Base-by-base conservation (phyloP, 2,329 filamentous ascomycete genomes). In the Pseudocercospora macadamiae region DNA sequence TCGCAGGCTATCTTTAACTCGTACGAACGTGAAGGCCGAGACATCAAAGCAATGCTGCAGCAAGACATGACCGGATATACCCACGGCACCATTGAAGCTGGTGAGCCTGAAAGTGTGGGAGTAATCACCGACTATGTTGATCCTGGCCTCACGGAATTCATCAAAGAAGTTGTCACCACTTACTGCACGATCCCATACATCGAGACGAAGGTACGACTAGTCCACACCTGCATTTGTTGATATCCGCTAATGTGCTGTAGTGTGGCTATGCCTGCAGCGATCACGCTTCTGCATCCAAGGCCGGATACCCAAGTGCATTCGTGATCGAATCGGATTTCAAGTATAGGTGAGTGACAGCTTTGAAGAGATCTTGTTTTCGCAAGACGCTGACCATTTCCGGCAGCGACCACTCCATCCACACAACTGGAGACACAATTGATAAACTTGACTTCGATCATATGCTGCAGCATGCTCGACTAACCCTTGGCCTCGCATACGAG, bases 11-110 rank as follows among this genome's bases (percentile, higher is more conserved):
- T 97, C 74, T 97, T 97, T 80, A 82, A 84, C 51, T 79, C 84
- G 6, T 97, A 97, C 71, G 87, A 90, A 75, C 86, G 87, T 73
- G 76, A 84, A 19, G 82, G 83, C 28, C 84, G 88, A 23, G 86
- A 93, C 65, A 83, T 97, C 74, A 96, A 93, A 78, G 93, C 93
- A 30, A 97, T 97, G 95, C 84, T 97, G 55, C 93, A 97, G 79
- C 93, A 97, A 18, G 93, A 97, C 76, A 97, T 97, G 93, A 96
- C 91, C 1, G 93, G 93, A 16, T 97, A 89, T 73, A 84, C 92
- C 4, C 86, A 93, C 73, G 88, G 87, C 69, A 96, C 92, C 0
- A 78, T 95, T 18, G 89, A 95, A 65, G 88, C 90, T 2, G 92
- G 92, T 59, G 82, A 90, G 75, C 83, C 86, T 4, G 93, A 97